These are phyloP conservation scores for Aciculosporium take DNA, from an alignment of 2,329 filamentous ascomycete species.

Conservation along the genomic window DNA sequence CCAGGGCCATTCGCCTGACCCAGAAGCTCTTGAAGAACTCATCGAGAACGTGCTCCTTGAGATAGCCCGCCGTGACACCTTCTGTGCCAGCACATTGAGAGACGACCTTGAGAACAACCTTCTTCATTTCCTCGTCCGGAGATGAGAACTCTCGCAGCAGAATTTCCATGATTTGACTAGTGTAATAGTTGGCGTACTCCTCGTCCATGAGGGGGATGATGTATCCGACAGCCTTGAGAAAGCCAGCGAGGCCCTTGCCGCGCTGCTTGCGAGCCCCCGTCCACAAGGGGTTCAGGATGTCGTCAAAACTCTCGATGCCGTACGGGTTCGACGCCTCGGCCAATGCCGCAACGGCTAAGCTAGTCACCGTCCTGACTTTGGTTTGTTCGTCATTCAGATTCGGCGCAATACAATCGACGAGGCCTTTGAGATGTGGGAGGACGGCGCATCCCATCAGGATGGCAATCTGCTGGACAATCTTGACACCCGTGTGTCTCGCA, in stretches of 20 bases:
- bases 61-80: constrained; percentile 84
- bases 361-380: constrained; percentile 92
- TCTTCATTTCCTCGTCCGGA: constrained; percentile 99
- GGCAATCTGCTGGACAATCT: constrained; percentile 97
- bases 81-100: constrained; percentile 91
- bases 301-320: constrained; percentile 97
- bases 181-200: constrained; percentile 98
- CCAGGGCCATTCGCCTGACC: constrained; percentile 91
- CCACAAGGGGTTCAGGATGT: constrained; percentile 94
- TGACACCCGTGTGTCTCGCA: constrained; percentile 91
- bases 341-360: constrained; percentile 82
- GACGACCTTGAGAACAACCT: constrained; percentile 93
- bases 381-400: constrained; percentile 96
- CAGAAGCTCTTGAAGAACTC: constrained; percentile 99
- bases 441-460: constrained; percentile 98
- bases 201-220: constrained; percentile 99
- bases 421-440: constrained; percentile 82
- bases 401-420: constrained; percentile 91
- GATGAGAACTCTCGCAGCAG: constrained; percentile 89
- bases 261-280: constrained; percentile 91
- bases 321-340: constrained; percentile 96
- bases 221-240: constrained; percentile 93
- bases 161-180: constrained; percentile 97
- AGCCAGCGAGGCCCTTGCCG: constrained; percentile 88
- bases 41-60: constrained; percentile 87